Conservation (phyloP, 805 yeast species). For the Komagataella populi region DNA sequence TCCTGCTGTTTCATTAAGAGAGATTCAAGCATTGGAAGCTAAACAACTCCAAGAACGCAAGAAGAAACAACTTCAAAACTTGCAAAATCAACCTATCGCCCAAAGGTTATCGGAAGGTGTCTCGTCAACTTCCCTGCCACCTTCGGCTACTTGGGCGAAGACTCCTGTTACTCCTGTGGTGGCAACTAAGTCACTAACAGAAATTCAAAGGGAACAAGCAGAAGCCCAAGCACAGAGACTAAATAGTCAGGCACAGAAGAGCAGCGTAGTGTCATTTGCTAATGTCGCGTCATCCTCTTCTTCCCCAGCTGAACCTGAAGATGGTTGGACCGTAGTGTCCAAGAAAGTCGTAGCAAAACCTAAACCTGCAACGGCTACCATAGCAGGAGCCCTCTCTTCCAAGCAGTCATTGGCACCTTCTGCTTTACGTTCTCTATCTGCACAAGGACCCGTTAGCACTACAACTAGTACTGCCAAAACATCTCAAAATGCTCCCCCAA, state of each 20-base stretch:
- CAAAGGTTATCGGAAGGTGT: constrained; percentile 3
- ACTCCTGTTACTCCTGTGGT: constrained; percentile 6
- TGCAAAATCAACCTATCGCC: constrained; percentile 2
- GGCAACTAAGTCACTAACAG: constrained; percentile 40
- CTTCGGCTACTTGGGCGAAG: constrained; percentile 28
- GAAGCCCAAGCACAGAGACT: constrained; percentile 17
- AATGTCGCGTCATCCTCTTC: constrained; percentile 8
- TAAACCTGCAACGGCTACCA: constrained; percentile 3
- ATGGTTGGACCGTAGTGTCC: constrained; percentile 24
- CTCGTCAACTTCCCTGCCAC: constrained; percentile 18
- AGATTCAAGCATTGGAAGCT: constrained; percentile 29
- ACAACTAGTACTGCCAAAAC: constrained; percentile 10
- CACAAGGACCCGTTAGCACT: constrained; percentile 4
- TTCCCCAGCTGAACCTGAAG: constrained; percentile 7
- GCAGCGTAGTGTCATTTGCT: constrained; percentile 10
- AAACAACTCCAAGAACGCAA: constrained; percentile 23
- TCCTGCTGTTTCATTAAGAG: constrained; percentile 33
- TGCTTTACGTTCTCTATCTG: constrained; percentile 7
- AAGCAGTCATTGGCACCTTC: constrained; percentile 5
- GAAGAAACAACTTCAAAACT: constrained; percentile 10
- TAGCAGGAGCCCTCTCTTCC: constrained; percentile 20
- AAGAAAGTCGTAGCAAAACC: constrained; percentile 23
- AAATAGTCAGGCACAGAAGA: constrained; percentile 3
- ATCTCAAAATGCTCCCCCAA: constrained; percentile 23
- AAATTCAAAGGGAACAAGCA: constrained; percentile 48